Percentiles rank a stretch among this genome's conserved stretches.
phyloP scores from a whole-genome alignment of 164 flowering plant genomes.

The Amborella trichopoda region DNA sequence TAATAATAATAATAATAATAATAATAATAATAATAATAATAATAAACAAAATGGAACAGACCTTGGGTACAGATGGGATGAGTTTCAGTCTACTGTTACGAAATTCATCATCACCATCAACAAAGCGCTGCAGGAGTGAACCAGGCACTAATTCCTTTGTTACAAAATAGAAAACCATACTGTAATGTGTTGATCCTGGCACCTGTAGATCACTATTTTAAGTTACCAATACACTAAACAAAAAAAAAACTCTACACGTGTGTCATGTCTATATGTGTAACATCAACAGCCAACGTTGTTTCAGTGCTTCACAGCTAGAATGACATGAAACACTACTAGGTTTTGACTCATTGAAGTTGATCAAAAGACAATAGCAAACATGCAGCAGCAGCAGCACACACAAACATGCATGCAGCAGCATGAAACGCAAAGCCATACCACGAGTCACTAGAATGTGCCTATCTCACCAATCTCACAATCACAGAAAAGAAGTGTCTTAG shows the following conservation, averaged over 20 bases:
- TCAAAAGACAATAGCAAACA: too few species aligned
- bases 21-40: too few species aligned
- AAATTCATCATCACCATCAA: slow-evolving; percentile 98
- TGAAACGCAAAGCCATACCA: too few species aligned
- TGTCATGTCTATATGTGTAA: neutral
- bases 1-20: too few species aligned
- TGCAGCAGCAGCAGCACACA: too few species aligned
- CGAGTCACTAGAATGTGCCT: too few species aligned
- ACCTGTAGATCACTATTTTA: slow-evolving; percentile 36
- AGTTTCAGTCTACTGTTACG: slow-evolving; percentile 93
- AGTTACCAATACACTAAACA: slow-evolving; percentile 2
- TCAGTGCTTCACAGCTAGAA: neutral
- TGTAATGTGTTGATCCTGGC: slow-evolving; percentile 93
- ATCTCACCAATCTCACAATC: too few species aligned
- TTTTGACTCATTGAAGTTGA: neutral
- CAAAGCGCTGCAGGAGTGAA: slow-evolving; percentile 90
- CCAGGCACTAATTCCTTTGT: slow-evolving; percentile 58
- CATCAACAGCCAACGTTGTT: neutral
- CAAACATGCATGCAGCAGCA: too few species aligned
- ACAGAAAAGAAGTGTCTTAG: too few species aligned
- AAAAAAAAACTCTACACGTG: neutral
- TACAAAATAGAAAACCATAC: slow-evolving; percentile 98
- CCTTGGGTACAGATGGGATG: slow-evolving; percentile 98
- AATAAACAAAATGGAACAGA: too few species aligned
- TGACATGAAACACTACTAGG: neutral